Evolutionary conservation across 257 asterid genomes (phyloP), one percentile per base, ranked within the genome.

Genomic region (Nyctanthes arbortristis): DNA sequence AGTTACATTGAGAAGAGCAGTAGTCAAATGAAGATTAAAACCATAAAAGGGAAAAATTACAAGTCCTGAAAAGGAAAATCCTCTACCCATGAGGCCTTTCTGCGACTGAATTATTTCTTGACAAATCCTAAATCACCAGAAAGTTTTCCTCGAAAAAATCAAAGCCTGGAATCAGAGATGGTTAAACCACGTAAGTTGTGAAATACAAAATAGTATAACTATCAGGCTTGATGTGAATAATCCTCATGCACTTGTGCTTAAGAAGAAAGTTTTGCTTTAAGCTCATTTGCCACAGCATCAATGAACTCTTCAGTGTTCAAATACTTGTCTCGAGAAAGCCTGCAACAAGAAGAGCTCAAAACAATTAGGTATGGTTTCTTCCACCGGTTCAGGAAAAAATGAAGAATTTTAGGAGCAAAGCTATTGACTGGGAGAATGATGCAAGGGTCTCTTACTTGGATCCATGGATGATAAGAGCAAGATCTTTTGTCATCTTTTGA

Each of bases 401-500:
- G 14, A 20, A 20, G 5, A 6, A 35, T 20, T 25, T 35, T 20
- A 18, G 12, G 43, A 27, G 52, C 13, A 27, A 37, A 45, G 45
- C 10, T 4, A 61, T 33, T 20, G 18, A 37, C 7, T 36, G 30
- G 14, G 43, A 67, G 20, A 52, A 22, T 0, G 5, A 27, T 61
- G 24, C 4, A 35, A 37, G 56, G 34, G 45, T 36, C 52, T 66
- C 85, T 82, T 84, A 94, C 99, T 86, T 87, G 76, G 98, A 81
- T 73, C 99, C 99, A 61, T 91, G 94, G 84, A 79, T 85, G 62
- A 94, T 85, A 45, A 94, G 98, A 70, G 99, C 96, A 54, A 94
- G 94, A 82, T 94, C 99, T 80, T 94, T 94, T 60, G 99, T 94
- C 99, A 94, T 94, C 87, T 91, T 94, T 4, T 96, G 98, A 7